phyloP scores from a whole-genome alignment of 2,329 filamentous ascomycete genomes.

The Penicillium sp. region DNA sequence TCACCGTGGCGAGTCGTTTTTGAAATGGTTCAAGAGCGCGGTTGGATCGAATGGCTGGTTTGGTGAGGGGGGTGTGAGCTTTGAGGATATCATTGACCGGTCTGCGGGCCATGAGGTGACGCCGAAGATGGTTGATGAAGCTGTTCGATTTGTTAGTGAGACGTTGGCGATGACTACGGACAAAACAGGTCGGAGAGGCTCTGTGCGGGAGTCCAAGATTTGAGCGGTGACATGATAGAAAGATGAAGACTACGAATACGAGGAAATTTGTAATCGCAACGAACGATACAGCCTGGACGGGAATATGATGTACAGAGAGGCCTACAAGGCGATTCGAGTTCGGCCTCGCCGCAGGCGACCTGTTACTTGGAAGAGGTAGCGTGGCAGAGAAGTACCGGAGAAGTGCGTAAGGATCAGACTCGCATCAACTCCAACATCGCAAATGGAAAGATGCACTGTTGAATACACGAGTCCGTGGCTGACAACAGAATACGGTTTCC shows the following conservation, averaged over 20 bases:
- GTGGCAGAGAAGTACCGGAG: too few species aligned
- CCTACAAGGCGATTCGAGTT: not conserved
- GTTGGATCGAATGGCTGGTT: conserved; percentile 48
- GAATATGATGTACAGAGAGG: not conserved
- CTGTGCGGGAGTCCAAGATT: conserved; percentile 40
- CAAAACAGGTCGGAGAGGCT: conserved; percentile 22
- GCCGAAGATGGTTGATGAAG: conserved; percentile 56
- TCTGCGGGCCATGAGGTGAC: conserved; percentile 62
- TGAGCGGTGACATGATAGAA: conserved; percentile 11
- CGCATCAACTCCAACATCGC: not conserved
- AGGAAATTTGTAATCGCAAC: not conserved
- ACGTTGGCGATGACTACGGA: conserved; percentile 36
- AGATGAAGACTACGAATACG: not conserved
- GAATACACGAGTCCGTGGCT: not conserved
- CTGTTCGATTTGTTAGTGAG: conserved; percentile 55
- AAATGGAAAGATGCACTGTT: not conserved
- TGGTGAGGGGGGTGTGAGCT: conserved; percentile 51
- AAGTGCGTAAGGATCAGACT: not conserved
- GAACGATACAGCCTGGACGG: not conserved
- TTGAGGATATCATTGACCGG: conserved; percentile 60
- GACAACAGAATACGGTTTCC: not conserved
- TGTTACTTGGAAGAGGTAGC: not conserved
- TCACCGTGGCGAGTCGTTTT: conserved; percentile 56
- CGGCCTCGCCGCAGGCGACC: not conserved
- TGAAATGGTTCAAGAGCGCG: conserved; percentile 57